Conservation (phyloP, 2,329 filamentous ascomycete genomes). For the Paradendryphiella salina region DNA sequence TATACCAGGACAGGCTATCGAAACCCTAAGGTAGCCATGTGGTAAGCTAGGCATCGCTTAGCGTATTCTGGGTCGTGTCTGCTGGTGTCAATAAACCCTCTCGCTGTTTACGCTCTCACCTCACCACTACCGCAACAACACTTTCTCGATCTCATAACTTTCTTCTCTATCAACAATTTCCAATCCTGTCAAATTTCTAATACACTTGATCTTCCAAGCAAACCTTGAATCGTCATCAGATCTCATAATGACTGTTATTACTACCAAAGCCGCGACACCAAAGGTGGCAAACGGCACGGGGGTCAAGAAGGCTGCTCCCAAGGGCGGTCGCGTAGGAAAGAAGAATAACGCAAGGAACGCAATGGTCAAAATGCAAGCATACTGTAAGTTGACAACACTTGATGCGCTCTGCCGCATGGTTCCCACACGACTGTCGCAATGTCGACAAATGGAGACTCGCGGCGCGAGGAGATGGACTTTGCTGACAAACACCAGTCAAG, state of each 20-base stretch:
- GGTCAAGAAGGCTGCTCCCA: slow-evolving; percentile 36
- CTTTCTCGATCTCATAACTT: background rate
- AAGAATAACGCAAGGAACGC: slow-evolving; percentile 33
- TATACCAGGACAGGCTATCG: slow-evolving; percentile 10
- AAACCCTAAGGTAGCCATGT: slow-evolving; percentile 10
- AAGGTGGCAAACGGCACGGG: slow-evolving; percentile 30
- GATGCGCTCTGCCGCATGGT: slow-evolving; percentile 25
- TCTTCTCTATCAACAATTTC: background rate
- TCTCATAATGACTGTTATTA: slow-evolving; percentile 32
- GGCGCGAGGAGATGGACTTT: background rate
- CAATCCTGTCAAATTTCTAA: background rate
- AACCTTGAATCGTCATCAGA: background rate
- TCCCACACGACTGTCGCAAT: slow-evolving; percentile 17
- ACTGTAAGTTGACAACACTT: slow-evolving; percentile 33
- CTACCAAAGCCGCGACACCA: slow-evolving; percentile 31
- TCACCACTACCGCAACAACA: slow-evolving; percentile 8
- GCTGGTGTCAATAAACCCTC: slow-evolving; percentile 21
- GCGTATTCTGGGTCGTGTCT: slow-evolving; percentile 10
- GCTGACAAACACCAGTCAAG: slow-evolving; percentile 38
- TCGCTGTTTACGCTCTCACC: slow-evolving; percentile 15
- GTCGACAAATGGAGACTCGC: background rate
- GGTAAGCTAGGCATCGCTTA: slow-evolving; percentile 10
- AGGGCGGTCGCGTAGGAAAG: slow-evolving; percentile 20
- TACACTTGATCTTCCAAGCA: background rate
- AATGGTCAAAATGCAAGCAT: slow-evolving; percentile 45